Conservation (phyloP, 352 stramenopile genomes). For the Globisporangium nagaii region DNA sequence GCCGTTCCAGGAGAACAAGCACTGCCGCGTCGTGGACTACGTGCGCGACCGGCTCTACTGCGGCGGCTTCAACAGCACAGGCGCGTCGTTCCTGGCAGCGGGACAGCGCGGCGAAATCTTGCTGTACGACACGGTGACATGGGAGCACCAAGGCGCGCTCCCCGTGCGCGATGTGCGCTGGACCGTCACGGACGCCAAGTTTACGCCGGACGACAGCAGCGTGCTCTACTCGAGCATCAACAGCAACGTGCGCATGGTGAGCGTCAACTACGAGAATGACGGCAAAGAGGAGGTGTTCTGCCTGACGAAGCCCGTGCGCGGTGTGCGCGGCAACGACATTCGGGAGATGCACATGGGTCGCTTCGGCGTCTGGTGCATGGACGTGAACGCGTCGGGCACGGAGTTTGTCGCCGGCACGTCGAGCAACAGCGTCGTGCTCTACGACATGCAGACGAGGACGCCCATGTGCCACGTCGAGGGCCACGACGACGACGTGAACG, state of each 20-base stretch:
- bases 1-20: constrained; percentile 76
- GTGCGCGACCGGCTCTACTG: constrained; percentile 75
- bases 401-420: constrained; percentile 81
- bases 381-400: constrained; percentile 67
- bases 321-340: constrained; percentile 17
- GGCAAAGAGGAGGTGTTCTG: constrained; percentile 49
- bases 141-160: constrained; percentile 39
- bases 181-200: constrained; percentile 84
- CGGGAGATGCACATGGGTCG: constrained; percentile 22
- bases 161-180: constrained; percentile 73
- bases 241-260: constrained; percentile 79
- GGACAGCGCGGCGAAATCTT: constrained; percentile 64
- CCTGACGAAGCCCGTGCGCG: constrained; percentile 21
- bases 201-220: constrained; percentile 60
- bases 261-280: constrained; percentile 46
- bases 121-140: constrained; percentile 71
- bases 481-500: constrained; percentile 78
- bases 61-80: constrained; percentile 68
- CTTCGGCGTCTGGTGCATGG: constrained; percentile 77
- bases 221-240: constrained; percentile 82
- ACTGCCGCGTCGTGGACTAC: constrained; percentile 65
- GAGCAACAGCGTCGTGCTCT: constrained; percentile 67
- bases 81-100: constrained; percentile 60
- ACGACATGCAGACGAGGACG: constrained; percentile 74
- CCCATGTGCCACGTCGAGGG: constrained; percentile 63